Conservation (phyloP, 2,329 filamentous ascomycete genomes). For the Cytospora paraplurivora region DNA sequence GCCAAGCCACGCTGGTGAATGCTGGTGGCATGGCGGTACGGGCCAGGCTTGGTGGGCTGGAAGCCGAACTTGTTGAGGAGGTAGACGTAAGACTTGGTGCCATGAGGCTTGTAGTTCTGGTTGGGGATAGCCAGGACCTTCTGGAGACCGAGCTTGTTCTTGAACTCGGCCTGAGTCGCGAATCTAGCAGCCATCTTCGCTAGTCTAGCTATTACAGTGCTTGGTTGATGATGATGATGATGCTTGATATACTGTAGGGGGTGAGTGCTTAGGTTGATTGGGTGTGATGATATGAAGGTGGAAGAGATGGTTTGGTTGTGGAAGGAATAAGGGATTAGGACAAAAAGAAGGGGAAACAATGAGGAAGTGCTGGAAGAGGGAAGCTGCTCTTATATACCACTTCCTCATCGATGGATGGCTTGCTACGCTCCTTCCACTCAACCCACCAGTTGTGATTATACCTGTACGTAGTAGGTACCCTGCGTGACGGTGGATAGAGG, state of each 20-base stretch:
- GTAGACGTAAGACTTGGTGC: slow-evolving; percentile 65
- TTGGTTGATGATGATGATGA: neutral
- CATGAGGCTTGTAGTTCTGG: slow-evolving; percentile 59
- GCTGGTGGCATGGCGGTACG: slow-evolving; percentile 56
- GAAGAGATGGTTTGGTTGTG: neutral
- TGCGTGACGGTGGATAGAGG: neutral
- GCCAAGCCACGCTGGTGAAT: slow-evolving; percentile 52
- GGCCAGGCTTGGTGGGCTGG: slow-evolving; percentile 62
- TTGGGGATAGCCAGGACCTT: slow-evolving; percentile 58
- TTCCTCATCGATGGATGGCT: neutral
- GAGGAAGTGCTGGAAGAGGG: neutral
- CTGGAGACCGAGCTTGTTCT: slow-evolving; percentile 40
- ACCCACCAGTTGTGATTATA: neutral
- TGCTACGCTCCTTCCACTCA: slow-evolving; percentile 8
- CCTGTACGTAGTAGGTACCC: neutral
- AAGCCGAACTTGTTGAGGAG: slow-evolving; percentile 65
- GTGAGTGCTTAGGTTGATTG: slow-evolving; percentile 1
- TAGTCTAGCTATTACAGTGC: slow-evolving; percentile 18
- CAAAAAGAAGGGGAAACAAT: neutral
- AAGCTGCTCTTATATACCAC: slow-evolving; percentile 21
- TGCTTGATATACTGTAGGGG: neutral
- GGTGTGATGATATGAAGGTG: neutral
- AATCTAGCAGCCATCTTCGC: slow-evolving; percentile 41
- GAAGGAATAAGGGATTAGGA: slow-evolving; percentile 2
- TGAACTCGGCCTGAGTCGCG: slow-evolving; percentile 40